phyloP scores from a whole-genome alignment of 192 early-diverging fungal species.

The Podila epigama region DNA sequence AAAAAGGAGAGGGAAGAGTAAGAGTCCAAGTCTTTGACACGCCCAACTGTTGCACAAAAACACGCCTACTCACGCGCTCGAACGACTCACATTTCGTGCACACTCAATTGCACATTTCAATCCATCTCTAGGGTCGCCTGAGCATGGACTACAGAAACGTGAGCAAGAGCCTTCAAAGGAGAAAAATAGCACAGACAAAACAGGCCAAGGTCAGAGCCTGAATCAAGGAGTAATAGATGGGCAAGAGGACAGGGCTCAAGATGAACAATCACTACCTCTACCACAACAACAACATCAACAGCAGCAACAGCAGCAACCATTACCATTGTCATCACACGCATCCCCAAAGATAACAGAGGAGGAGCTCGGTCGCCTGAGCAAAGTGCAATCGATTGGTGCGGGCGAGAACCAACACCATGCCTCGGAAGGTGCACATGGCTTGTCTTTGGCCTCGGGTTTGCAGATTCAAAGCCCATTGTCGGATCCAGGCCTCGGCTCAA shows the following conservation, averaged over 20 bases:
- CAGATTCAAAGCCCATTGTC: background rate
- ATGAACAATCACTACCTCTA: background rate
- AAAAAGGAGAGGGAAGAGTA: too few relatives aligned
- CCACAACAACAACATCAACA: constrained; percentile 5
- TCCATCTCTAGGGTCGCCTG: background rate
- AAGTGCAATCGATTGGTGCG: constrained; percentile 25
- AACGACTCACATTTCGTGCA: too few relatives aligned
- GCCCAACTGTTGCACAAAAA: background rate
- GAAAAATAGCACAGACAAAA: background rate
- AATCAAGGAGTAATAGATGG: background rate
- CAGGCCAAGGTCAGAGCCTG: too few relatives aligned
- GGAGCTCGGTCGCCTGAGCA: background rate
- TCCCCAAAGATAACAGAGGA: background rate
- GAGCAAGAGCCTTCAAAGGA: background rate
- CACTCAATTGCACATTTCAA: too few relatives aligned
- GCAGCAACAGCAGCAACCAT: background rate
- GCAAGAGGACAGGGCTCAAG: background rate
- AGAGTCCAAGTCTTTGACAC: too few relatives aligned
- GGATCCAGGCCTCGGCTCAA: background rate
- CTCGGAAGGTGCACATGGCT: constrained; percentile 17
- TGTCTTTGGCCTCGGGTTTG: constrained; percentile 7
- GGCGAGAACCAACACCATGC: constrained; percentile 15
- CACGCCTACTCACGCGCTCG: too few relatives aligned
- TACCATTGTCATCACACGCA: background rate
- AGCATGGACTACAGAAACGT: background rate